A percentile compares a stretch with the other conserved stretches of the same genome.
phyloP scores from a whole-genome alignment of 768 basidiomycete species.

The Mycena amicta region DNA sequence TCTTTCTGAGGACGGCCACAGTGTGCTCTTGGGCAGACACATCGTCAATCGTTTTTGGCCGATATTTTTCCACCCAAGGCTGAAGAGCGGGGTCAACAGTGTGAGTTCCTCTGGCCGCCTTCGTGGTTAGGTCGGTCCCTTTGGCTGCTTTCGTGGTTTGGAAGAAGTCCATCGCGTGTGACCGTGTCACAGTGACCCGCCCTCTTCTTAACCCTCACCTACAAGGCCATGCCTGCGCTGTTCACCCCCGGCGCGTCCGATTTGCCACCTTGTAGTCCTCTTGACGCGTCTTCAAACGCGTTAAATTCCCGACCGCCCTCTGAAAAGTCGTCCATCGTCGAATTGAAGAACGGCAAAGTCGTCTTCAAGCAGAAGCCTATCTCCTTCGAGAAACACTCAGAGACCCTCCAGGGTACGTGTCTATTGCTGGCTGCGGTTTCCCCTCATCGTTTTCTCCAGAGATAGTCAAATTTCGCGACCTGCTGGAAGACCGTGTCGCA shows the following conservation, averaged over 20 bases:
- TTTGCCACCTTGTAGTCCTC: slow-evolving; percentile 7
- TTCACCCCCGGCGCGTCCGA: neutral
- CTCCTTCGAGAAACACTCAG: slow-evolving; percentile 74
- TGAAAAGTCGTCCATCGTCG: slow-evolving; percentile 50
- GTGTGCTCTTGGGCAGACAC: slow-evolving; percentile 98
- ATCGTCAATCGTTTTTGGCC: slow-evolving; percentile 97
- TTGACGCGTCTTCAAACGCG: slow-evolving; percentile 29
- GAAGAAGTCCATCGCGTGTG: slow-evolving; percentile 65
- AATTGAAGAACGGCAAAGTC: slow-evolving; percentile 78
- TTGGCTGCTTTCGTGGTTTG: slow-evolving; percentile 41
- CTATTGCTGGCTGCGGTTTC: slow-evolving; percentile 4
- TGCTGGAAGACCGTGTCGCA: slow-evolving; percentile 60
- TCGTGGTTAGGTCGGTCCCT: neutral
- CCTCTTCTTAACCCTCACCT: neutral
- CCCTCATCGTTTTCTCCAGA: slow-evolving; percentile 41
- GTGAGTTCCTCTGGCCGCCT: slow-evolving; percentile 17
- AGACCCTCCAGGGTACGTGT: slow-evolving; percentile 75
- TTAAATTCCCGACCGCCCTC: slow-evolving; percentile 35
- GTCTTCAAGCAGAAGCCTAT: slow-evolving; percentile 68
- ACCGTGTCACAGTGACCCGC: neutral
- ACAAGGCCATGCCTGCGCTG: neutral
- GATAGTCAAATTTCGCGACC: slow-evolving; percentile 75
- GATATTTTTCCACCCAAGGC: slow-evolving; percentile 99
- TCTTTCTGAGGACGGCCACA: slow-evolving; percentile 87
- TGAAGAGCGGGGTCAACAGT: slow-evolving; percentile 58